Percentiles rank a stretch among this genome's conserved stretches.
Evolutionary conservation across 1,139 yeast genomes (phyloP).

Genomic region (Diutina catenulata): DNA sequence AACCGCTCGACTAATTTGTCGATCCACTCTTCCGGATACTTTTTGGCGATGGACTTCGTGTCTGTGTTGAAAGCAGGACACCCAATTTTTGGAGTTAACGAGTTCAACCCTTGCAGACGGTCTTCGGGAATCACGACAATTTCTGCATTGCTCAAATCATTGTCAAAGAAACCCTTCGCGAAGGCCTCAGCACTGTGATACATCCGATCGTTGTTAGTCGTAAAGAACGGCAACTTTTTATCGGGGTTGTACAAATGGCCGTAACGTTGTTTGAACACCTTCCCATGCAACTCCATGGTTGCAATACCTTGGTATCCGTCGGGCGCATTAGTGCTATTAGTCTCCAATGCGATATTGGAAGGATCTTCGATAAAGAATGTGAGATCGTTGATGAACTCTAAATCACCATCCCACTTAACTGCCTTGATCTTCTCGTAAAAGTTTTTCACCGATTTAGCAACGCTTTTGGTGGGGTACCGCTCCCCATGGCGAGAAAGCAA

Average conservation of each 20-base stretch:
- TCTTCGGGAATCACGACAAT: conserved; percentile 18
- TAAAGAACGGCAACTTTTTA: conserved; percentile 20
- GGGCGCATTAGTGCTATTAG: conserved; percentile 16
- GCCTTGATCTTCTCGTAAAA: too few relatives aligned
- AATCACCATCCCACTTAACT: too few relatives aligned
- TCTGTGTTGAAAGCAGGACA: conserved; percentile 17
- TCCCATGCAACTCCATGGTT: conserved; percentile 23
- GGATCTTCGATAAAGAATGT: conserved; percentile 19
- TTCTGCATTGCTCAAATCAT: too few relatives aligned
- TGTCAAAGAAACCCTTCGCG: conserved; percentile 20
- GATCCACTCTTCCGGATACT: too few relatives aligned
- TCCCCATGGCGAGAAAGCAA: conserved; percentile 3
- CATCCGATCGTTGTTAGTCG: conserved; percentile 22
- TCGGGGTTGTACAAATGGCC: conserved; percentile 12
- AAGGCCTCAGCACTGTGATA: conserved; percentile 20
- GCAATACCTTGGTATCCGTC: conserved; percentile 21
- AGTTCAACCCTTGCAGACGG: conserved; percentile 17
- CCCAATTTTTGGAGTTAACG: conserved; percentile 18
- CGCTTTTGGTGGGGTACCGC: neutral
- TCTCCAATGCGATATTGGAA: conserved; percentile 19
- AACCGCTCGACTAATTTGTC: too few relatives aligned
- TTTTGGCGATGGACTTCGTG: conserved; percentile 8
- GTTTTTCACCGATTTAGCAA: neutral
- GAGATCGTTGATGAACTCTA: conserved; percentile 23
- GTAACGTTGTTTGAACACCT: conserved; percentile 22